Conservation (phyloP, 2,329 filamentous ascomycete genomes). For the Alternaria arborescens region DNA sequence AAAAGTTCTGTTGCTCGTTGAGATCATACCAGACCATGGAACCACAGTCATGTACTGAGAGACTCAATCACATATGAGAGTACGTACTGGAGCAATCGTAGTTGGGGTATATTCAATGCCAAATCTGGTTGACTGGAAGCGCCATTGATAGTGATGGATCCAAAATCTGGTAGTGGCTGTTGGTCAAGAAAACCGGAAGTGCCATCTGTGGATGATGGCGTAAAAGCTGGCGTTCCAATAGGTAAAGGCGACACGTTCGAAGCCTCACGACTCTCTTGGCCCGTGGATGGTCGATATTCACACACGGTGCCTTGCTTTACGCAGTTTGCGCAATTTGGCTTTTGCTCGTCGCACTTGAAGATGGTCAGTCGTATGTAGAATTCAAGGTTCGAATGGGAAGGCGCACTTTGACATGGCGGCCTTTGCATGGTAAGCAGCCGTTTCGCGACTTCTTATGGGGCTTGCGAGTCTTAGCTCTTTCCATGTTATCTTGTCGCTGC, state of each 20-base stretch:
- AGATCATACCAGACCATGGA: not conserved
- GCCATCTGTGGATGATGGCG: constrained; percentile 27
- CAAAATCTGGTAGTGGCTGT: constrained; percentile 5
- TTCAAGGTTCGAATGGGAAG: not conserved
- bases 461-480: constrained; percentile 38
- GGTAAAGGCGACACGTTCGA: constrained; percentile 29
- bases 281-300: constrained; percentile 35
- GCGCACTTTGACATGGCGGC: constrained; percentile 41
- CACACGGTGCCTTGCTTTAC: constrained; percentile 42
- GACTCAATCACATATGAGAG: not conserved
- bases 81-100: constrained; percentile 41
- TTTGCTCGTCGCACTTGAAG: constrained; percentile 43
- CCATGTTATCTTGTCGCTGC: constrained; percentile 27
- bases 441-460: constrained; percentile 43
- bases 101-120: constrained; percentile 32
- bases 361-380: constrained; percentile 18
- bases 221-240: constrained; percentile 19
- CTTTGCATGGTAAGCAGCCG: constrained; percentile 42
- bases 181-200: constrained; percentile 8
- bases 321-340: constrained; percentile 43
- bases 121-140: constrained; percentile 6
- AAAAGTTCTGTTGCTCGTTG: not conserved
- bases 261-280: constrained; percentile 26
- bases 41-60: not conserved
- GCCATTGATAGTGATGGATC: not conserved